Evolutionary conservation across 2,329 filamentous ascomycete genomes (phyloP).

Genomic region (Epichloe aotearoae): DNA sequence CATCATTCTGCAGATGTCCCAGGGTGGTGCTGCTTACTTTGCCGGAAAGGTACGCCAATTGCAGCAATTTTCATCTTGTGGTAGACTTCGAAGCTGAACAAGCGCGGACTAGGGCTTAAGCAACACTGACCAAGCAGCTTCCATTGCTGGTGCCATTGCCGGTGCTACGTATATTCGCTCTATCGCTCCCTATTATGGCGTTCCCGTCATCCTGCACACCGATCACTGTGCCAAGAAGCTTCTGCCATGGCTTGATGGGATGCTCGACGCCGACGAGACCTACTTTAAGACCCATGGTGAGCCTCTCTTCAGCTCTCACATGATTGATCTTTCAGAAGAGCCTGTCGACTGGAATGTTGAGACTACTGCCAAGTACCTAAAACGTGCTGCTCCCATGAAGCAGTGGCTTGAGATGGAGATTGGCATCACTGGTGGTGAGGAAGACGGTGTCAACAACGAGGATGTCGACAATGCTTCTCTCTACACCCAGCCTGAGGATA

Average conservation of each 20-base stretch:
- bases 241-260: constrained; percentile 91
- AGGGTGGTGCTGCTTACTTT: constrained; percentile 89
- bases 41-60: constrained; percentile 55
- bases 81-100: background rate
- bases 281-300: constrained; percentile 91
- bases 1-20: constrained; percentile 84
- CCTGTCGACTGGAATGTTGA: constrained; percentile 77
- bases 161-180: constrained; percentile 88
- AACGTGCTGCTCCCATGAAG: constrained; percentile 92
- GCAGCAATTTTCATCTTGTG: too few relatives aligned
- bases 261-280: constrained; percentile 85
- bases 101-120: constrained; percentile 45
- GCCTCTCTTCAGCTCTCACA: constrained; percentile 92
- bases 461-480: constrained; percentile 91
- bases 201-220: constrained; percentile 89
- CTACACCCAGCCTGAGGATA: constrained; percentile 96
- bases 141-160: constrained; percentile 76
- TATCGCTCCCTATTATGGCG: constrained; percentile 72
- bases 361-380: constrained; percentile 85
- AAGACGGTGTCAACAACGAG: constrained; percentile 98
- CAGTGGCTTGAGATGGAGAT: constrained; percentile 97
- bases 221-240: constrained; percentile 99
- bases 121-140: constrained; percentile 73
- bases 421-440: constrained; percentile 85
- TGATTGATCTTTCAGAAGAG: constrained; percentile 97